Base-by-base conservation (phyloP, 441 rosid species). In the Bruguiera hainesii region DNA sequence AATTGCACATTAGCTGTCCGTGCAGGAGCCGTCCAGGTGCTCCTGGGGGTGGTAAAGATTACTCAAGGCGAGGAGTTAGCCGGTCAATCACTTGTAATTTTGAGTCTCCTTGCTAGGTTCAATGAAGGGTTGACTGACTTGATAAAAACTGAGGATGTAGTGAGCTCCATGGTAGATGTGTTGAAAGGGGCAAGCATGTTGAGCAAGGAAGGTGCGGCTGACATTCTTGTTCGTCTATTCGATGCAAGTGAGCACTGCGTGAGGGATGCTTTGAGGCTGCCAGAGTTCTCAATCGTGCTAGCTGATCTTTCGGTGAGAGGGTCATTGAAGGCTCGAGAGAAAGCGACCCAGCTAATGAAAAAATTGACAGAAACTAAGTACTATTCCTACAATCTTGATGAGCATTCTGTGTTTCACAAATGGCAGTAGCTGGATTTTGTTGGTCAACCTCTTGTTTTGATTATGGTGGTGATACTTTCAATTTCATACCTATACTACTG, bases 201-300 rank as follows among this genome's bases (percentile, higher is more conserved):
- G 78, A 79, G 88, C 71, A 85, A 84, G 66, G 90, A 87, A 74
- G 90, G 93, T 0, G 88, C 88, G 0, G 83, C 87, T 0, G 90
- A 87, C 13, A 77, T 87, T 42, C 80, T 85, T 0, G 33, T 85
- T 21, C 79, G 82, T 11, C 39, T 85, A 29, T 82, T 87, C 1
- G 90, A 87, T 13, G 93, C 84, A 69, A 85, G 86, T n/a, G 84
- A 85, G 60, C 81, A 67, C 2, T 81, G 86, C 35, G 20, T 70
- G 1, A 77, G 79, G 63, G 87, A 81, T 51, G 93, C 93, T 7
- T 7, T 64, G 63, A 23, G 75, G 68, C 13, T 82, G 46, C 75
- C 74, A 1, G 88, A 82, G 49, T 73, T 84, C 52, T 70, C 78
- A 2, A 67, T 67, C 4, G 49, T 81, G 63, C 55, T 84, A 6